Conservation (phyloP, 306 rosid genomes). For the Prosopis cineraria region DNA sequence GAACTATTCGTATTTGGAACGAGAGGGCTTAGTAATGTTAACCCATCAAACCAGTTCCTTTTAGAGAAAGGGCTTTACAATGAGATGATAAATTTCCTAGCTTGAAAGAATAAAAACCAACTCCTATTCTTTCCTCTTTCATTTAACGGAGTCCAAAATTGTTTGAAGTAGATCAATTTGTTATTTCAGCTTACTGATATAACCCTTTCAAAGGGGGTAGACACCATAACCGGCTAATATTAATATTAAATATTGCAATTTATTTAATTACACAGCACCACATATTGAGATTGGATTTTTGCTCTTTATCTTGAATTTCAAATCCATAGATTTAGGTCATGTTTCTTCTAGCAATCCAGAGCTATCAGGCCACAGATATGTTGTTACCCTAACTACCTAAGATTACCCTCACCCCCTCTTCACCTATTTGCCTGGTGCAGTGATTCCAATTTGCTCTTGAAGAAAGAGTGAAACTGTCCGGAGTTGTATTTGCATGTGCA, state of each 20-base stretch:
- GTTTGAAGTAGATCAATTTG: neutral
- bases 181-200: neutral
- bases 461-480: neutral
- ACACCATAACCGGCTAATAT: neutral
- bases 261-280: neutral
- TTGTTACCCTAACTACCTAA: neutral
- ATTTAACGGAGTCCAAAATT: neutral
- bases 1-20: conserved; percentile 9
- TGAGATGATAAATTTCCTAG: neutral
- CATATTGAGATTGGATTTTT: neutral
- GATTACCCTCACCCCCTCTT: neutral
- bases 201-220: neutral
- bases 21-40: neutral
- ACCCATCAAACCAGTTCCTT: neutral
- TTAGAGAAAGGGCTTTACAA: conserved; percentile 18
- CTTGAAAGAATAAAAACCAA: neutral
- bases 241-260: neutral
- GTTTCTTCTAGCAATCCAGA: neutral
- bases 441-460: neutral
- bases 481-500: conserved; percentile 14
- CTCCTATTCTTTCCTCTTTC: neutral
- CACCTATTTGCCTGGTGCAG: conserved; percentile 1
- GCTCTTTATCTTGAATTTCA: neutral
- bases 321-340: neutral
- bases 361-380: neutral